Base-by-base conservation (phyloP, 78 protist genomes). In the Ministeria vibrans region DNA sequence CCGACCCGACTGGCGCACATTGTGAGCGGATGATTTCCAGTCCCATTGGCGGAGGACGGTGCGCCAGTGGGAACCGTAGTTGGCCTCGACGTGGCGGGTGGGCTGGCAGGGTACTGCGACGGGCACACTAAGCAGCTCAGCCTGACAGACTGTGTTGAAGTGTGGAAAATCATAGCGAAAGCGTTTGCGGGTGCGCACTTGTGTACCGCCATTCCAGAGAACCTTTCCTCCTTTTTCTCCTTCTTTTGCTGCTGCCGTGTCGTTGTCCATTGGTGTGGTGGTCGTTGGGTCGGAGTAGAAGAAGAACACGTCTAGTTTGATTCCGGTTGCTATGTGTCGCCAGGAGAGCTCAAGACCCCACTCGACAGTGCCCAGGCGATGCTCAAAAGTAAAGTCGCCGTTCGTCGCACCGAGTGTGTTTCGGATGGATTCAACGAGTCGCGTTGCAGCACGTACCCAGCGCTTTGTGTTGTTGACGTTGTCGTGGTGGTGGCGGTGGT, bases 121-220 rank as follows among this genome's bases (percentile, higher is more conserved):
- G 34, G 28, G 66, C n/a, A 59, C 66, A 30, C 36, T 27, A 3
- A 30, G 36, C 13, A 59, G 34, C 66, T 59, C 66, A 13, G 66
- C 66, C 36, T 30, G 66, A 11, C 66, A 59, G 5, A 59, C 13
- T 13, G 66, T 59, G n/a, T n/a, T n/a, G 66, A 59, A 59, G n/a
- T 28, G 66, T 30, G 66, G 66, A 27, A 59, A 59, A 11, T 23
- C 28, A 30, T 59, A 59, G 36, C 28, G 20, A 11, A 27, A 59
- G 13, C 66, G 66, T 11, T 11, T 4, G 13, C 66, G 36, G 5
- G 66, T 28, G 5, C 28, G 20, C 36, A 59, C 66, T 27, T 59
- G 66, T 4, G 66, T 59, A 3, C 66, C 66, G 66, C 66, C 66
- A 59, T 59, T 59, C 66, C n/a, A n/a, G n/a, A n/a, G n/a, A n/a